Evolutionary conservation across 2,329 filamentous ascomycete genomes (phyloP), one percentile per base, ranked within the genome.

Genomic region (Didymosphaeria variabile): DNA sequence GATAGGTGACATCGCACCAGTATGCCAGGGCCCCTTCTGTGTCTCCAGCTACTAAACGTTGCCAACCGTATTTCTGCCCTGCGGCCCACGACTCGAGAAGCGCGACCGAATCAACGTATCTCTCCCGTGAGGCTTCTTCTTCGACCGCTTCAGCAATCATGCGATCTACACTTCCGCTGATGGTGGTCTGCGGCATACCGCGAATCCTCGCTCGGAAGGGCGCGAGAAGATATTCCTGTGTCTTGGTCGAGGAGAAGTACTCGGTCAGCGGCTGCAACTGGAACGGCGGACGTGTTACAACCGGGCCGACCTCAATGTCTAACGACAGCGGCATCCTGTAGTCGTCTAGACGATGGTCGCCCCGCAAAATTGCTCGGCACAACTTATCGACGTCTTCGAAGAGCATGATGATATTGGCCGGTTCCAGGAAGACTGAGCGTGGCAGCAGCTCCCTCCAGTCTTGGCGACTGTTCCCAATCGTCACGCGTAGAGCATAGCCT

Each of bases 401-500:
- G 10, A 47, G 45, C 45, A 47, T 26, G 21, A 29, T 47, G 21
- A 29, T 10, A 12, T 26, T 47, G 21, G 19, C 21, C 21, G 21
- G 45, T 21, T 29, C 23, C 21, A 17, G 21, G 13, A 47, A 13
- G 13, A 15, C 45, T 9, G 45, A 29, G 13, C 10, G 5, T 47
- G 13, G 21, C 26, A 29, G 26, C 26, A 29, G 26, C 26, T 29
- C 23, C 23, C 26, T 5, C 21, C 23, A 26, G 13, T 47, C 15
- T 9, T 1, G 23, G 23, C 23, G 7, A 5, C 6, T 47, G 10
- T 47, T 47, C 21, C 45, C 45, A 5, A 29, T 47, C 7, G 45
- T 47, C 19, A 47, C 45, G 21, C 45, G 45, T 15, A 47, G 21
- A 21, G 45, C 45, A 21, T 47, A 47, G 45, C 21, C 45, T 21